Percentiles rank a stretch among this genome's conserved stretches.
Conservation (phyloP, 164 flowering plant species). For the Piper betle region DNA sequence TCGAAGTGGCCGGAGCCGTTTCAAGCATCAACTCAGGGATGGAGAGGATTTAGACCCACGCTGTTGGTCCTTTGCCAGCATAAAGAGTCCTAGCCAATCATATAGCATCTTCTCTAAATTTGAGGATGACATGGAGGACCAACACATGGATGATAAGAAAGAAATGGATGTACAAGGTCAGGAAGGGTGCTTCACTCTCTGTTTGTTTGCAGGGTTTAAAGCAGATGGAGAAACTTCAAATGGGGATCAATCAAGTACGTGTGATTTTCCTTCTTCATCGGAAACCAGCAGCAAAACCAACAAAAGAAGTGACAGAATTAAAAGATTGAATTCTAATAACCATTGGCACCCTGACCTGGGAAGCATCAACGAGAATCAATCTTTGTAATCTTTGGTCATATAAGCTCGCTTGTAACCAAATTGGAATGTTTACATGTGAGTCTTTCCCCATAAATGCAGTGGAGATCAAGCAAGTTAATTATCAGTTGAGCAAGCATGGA, state of each 20-base stretch:
- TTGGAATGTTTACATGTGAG: too few relatives aligned
- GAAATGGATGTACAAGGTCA: neutral
- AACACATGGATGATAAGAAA: neutral
- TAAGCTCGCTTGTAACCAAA: neutral
- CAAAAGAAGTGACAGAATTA: conserved; percentile 3
- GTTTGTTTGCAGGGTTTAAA: conserved; percentile 11
- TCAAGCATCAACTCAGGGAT: neutral
- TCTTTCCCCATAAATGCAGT: too few relatives aligned
- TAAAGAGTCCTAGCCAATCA: conserved; percentile 1
- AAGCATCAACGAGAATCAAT: conserved; percentile 23
- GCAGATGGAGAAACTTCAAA: neutral
- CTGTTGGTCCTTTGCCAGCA: conserved; percentile 17
- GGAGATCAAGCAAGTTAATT: too few relatives aligned
- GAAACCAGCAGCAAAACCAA: conserved; percentile 6
- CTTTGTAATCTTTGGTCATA: neutral
- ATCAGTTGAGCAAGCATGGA: too few relatives aligned
- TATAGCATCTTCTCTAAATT: conserved; percentile 5
- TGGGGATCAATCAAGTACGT: neutral
- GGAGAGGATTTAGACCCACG: conserved; percentile 2
- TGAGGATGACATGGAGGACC: conserved; percentile 3
- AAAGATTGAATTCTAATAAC: conserved; percentile 7
- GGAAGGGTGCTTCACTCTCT: conserved; percentile 7
- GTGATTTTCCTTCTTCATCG: conserved; percentile 5
- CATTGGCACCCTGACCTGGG: conserved; percentile 36
- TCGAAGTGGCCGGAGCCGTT: neutral